Conservation (phyloP, 805 yeast species). For the Spathaspora girioi region DNA sequence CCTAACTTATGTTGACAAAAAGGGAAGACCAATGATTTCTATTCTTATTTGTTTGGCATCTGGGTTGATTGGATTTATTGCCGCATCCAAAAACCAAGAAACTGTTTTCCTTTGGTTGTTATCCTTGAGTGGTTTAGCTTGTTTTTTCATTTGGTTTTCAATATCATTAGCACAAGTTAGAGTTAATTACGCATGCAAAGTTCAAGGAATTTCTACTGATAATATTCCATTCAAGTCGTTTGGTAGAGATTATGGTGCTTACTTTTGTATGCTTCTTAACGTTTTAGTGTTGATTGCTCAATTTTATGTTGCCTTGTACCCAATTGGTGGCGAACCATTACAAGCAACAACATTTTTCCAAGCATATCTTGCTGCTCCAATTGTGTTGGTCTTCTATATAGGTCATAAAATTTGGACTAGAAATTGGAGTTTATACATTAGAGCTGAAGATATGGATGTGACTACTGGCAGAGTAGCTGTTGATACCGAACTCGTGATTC, state of each 20-base stretch:
- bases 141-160: constrained; percentile 37
- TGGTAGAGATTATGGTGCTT: constrained; percentile 42
- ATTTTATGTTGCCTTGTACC: constrained; percentile 27
- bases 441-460: constrained; percentile 22
- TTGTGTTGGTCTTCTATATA: constrained; percentile 36
- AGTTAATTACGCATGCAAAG: constrained; percentile 54
- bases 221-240: constrained; percentile 69
- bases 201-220: constrained; percentile 59
- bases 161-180: constrained; percentile 35
- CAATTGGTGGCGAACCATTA: constrained; percentile 41
- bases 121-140: constrained; percentile 33
- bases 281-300: constrained; percentile 20
- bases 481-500: constrained; percentile 23
- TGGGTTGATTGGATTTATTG: constrained; percentile 35
- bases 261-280: constrained; percentile 18
- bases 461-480: constrained; percentile 20
- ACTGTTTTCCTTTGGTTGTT: constrained; percentile 35
- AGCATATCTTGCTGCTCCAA: constrained; percentile 45
- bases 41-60: constrained; percentile 23
- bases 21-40: constrained; percentile 35
- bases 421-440: constrained; percentile 21
- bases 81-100: constrained; percentile 19
- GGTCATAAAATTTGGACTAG: constrained; percentile 25
- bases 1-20: constrained; percentile 32
- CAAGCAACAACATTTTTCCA: constrained; percentile 43